These are phyloP conservation scores for Pleodorina starrii DNA, from an alignment of 139 green algal genomes.

Conservation along the genomic window DNA sequence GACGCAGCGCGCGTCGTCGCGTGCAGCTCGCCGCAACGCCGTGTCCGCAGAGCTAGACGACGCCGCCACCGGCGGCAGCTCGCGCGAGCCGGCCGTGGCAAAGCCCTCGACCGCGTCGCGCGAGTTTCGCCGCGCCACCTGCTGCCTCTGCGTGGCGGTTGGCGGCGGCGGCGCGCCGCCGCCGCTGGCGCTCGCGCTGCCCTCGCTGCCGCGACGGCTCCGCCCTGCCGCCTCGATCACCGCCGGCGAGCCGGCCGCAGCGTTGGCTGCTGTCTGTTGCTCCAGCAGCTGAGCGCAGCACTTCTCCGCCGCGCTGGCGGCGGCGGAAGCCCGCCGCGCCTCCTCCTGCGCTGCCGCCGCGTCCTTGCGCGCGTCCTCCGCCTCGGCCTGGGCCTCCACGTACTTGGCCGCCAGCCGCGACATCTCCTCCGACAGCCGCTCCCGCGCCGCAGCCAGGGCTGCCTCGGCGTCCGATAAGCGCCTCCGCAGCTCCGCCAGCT, in stretches of 20 bases:
- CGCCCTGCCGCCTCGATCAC: neutral
- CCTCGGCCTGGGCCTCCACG: neutral
- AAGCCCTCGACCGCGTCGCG: neutral
- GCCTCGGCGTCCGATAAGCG: neutral
- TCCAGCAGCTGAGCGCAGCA: slow-evolving; percentile 3
- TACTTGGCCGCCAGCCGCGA: neutral
- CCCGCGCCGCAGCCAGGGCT: slow-evolving; percentile 2
- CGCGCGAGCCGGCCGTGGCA: neutral
- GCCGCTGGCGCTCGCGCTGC: neutral
- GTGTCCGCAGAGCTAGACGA: neutral
- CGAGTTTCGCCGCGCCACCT: too few species aligned
- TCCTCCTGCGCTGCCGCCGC: neutral
- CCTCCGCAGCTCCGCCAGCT: neutral
- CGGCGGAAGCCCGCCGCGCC: neutral
- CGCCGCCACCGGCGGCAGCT: neutral
- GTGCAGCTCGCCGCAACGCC: neutral
- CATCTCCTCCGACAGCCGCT: neutral
- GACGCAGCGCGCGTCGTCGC: slow-evolving; percentile 27
- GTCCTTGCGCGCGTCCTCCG: neutral
- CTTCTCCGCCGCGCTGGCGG: neutral
- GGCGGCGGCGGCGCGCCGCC: neutral
- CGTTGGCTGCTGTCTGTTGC: neutral
- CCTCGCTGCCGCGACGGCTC: neutral
- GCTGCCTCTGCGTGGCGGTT: too few species aligned
- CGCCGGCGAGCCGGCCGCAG: too few species aligned